A percentile compares a stretch with the other conserved stretches of the same genome.
These are phyloP conservation scores for Letharia lupina DNA, from an alignment of 495 filamentous ascomycete species.

Conservation along the genomic window DNA sequence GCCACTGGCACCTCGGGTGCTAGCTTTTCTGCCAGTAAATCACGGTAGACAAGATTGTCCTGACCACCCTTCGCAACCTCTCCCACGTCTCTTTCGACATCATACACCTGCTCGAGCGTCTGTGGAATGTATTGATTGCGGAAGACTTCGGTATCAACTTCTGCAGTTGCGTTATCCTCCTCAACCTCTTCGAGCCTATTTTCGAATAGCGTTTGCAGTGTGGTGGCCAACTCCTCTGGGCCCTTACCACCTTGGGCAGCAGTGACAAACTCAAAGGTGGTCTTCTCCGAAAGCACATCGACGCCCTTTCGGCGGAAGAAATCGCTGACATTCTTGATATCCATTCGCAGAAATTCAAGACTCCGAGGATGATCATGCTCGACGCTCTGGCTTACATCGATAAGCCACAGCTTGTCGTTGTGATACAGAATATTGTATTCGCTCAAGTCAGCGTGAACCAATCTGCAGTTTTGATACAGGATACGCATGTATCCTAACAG, in stretches of 20 bases:
- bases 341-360: constrained; percentile 89
- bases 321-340: constrained; percentile 89
- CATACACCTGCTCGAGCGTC: constrained; percentile 88
- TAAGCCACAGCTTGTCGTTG: constrained; percentile 74
- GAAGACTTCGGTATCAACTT: constrained; percentile 85
- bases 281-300: constrained; percentile 62
- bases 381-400: constrained; percentile 94
- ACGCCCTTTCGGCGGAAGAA: constrained; percentile 85
- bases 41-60: constrained; percentile 67
- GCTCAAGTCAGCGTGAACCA: constrained; percentile 93
- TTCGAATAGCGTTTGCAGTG: constrained; percentile 44
- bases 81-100: constrained; percentile 83
- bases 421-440: constrained; percentile 97
- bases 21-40: constrained; percentile 66
- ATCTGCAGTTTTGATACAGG: constrained; percentile 79
- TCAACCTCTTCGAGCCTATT: constrained; percentile 36
- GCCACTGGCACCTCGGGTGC: constrained; percentile 34
- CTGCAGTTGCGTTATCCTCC: constrained; percentile 34
- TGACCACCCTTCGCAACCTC: constrained; percentile 63
- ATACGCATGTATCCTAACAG: constrained; percentile 80
- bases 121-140: constrained; percentile 92
- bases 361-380: constrained; percentile 92
- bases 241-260: constrained; percentile 44
- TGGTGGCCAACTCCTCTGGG: constrained; percentile 42
- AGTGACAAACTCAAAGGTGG: constrained; percentile 73